A percentile compares a stretch with the other conserved stretches of the same genome.
Conservation (phyloP, 1,284 basidiomycete genomes). For the Cerioporus squamosus region DNA sequence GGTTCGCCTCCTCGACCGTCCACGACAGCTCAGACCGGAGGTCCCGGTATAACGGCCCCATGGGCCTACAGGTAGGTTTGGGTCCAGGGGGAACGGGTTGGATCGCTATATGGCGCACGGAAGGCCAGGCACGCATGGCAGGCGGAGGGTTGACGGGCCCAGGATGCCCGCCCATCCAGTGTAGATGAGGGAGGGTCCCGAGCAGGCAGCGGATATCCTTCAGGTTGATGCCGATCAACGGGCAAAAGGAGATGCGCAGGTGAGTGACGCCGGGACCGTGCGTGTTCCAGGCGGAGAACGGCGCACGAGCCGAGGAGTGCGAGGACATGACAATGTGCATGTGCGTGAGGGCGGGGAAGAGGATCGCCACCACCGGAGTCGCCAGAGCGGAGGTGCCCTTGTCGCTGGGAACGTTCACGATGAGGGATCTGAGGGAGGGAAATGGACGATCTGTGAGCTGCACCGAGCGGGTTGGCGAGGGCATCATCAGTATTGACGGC, state of each 20-base stretch:
- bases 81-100: neutral
- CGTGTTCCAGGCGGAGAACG: neutral
- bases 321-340: slow-evolving; percentile 4
- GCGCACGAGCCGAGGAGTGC: neutral
- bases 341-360: slow-evolving; percentile 8
- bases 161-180: neutral
- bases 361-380: neutral
- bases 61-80: neutral
- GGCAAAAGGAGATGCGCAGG: slow-evolving; percentile 2
- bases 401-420: neutral
- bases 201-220: no score
- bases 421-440: slow-evolving; percentile 7
- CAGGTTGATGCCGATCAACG: no score
- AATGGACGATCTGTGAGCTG: neutral
- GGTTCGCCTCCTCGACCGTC: no score
- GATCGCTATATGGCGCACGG: neutral
- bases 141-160: neutral
- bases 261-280: slow-evolving; percentile 8
- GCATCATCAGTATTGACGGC: neutral
- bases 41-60: neutral
- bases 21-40: no score
- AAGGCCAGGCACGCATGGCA: neutral
- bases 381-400: neutral
- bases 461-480: neutral
- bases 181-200: neutral